Base-by-base conservation (phyloP, 129 eudicot genomes). In the Solidago caesia region DNA sequence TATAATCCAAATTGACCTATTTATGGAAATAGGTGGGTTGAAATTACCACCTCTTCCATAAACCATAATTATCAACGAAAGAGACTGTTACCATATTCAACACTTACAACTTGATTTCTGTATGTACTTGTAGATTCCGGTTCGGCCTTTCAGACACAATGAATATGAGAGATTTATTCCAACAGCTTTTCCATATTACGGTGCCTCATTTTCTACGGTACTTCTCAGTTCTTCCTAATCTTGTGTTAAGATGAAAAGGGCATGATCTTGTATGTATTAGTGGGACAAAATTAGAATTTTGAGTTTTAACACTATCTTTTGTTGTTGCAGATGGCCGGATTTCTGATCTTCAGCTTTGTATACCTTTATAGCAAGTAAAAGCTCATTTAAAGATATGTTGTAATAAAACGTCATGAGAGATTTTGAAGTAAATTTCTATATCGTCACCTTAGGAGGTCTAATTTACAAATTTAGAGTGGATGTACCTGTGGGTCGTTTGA, bases 81-180 rank as follows among this genome's bases (percentile, higher is more conserved):
- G 3, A 33, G 39, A 33, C 39, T 33, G 3, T 33, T 33, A 60
- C 43, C 21, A 21, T 21, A 21, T 21, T 21, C 21, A 21, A 21
- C 21, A 66, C 26, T 70, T 45, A 33, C 55, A 33, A 27, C 21
- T 6, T 52, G 69, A 58, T 74, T 49, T 60, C 1, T 26, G 5
- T 73, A 5, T 27, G 42, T 25, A 9, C 73, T 73, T 83, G 74
- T 87, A 89, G 96, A 87, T 85, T 49, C 90, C 97, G 64, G 97
- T 91, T 64, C 82, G 97, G 13, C 97, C 97, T 70, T 91, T 86
- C 85, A 86, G 92, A 73, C 97, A 91, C 79, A 88, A 88, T 53
- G 97, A 91, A 72, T 91, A 91, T 13, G 97, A 88, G 76, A 88
- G 97, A 84, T 91, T 91, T 42, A 86, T 91, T 71, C 73, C 92